Evolutionary conservation across 148 eudicot genomes (phyloP), one percentile per base, ranked within the genome.

Genomic region (Vaccinium vitisidaea): DNA sequence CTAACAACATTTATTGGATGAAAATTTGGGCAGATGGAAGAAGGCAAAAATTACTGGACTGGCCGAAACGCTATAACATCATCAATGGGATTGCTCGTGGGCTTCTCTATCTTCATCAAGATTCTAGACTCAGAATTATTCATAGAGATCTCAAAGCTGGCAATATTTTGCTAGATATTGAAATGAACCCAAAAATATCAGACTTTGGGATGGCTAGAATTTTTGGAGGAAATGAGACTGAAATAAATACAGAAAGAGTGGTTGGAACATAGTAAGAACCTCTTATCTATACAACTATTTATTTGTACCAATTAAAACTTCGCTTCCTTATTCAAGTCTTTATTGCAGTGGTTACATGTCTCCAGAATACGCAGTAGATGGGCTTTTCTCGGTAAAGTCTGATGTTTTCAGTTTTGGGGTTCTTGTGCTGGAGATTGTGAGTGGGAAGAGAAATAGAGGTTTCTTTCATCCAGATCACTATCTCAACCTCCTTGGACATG

Each of bases 401-500:
- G 90, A 89, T 83, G 83, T 89, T 0, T 89, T 83, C 67, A 89
- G 89, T 79, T 89, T 86, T 73, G 90, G 90, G 5, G 90, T 89
- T 9, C 27, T 89, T 52, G 75, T 89, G 19, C 19, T 89, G 13
- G 90, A 89, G 85, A 84, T 89, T 6, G 14, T 89, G 0, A 83
- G 86, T 49, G 91, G 91, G 2, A 80, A 50, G 50, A 80, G 75
- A 53, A 85, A 87, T 43, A 85, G 85, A 79, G 83, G 85, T 48
- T 89, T 89, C 46, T 10, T 2, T 77, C 84, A 87, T 84, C 85
- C 83, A 9, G 88, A 87, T 16, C 83, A 85, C 58, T 48, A 86
- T 36, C 86, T 67, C 12, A 89, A 87, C 67, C 91, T 87, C 73
- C 75, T 89, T 15, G 88, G 88, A 39, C 87, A 87, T 87, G 91